Evolutionary conservation across 1,139 yeast genomes (phyloP).

Genomic region (Magnusiomyces sp.): DNA sequence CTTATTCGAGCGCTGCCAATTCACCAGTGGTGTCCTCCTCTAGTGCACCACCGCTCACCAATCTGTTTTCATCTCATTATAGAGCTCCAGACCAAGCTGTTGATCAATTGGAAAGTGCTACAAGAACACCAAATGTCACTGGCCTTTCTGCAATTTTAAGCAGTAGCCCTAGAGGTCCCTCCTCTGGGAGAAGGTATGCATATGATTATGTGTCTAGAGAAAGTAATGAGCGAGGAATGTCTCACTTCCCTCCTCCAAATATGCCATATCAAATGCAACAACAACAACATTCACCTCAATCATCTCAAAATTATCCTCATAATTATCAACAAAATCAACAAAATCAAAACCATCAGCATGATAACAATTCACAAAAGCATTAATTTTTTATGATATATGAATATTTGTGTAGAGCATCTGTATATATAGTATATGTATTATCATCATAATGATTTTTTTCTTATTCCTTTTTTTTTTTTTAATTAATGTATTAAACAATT

Average conservation of each 20-base stretch:
- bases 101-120: constrained; percentile 7
- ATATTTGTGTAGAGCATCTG: too few species aligned
- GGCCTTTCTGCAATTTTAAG: constrained; percentile 7
- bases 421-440: too few species aligned
- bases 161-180: not conserved
- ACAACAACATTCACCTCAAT: constrained; percentile 1
- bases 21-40: not conserved
- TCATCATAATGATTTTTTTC: too few species aligned
- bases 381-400: too few species aligned
- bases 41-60: constrained; percentile 7
- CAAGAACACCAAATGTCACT: constrained; percentile 2
- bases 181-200: constrained; percentile 9
- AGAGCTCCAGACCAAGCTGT: constrained; percentile 7
- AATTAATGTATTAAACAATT: too few species aligned
- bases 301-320: not conserved
- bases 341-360: constrained; percentile 1
- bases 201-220: constrained; percentile 19
- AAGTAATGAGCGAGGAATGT: constrained; percentile 21
- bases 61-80: constrained; percentile 6
- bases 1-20: constrained; percentile 3
- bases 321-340: not conserved
- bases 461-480: too few species aligned
- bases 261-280: not conserved
- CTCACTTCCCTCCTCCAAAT: constrained; percentile 5
- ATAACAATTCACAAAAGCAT: not conserved